phyloP scores from a whole-genome alignment of 495 filamentous ascomycete species.

The Aspergillus taichungensis region DNA sequence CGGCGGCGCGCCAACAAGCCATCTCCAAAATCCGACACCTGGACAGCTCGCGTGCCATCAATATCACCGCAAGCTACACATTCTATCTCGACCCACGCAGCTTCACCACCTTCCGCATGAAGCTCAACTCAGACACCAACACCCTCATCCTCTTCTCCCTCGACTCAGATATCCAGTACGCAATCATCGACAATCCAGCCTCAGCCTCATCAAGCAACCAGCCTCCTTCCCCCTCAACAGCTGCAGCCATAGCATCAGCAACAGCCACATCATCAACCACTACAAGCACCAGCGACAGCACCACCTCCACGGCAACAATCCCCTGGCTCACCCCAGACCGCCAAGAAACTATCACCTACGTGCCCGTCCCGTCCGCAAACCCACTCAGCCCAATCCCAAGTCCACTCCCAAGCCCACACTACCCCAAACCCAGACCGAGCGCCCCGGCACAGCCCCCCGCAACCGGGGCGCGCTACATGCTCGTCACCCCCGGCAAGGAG shows the following conservation, averaged over 20 bases:
- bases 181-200: constrained; percentile 6
- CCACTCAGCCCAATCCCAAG: neutral
- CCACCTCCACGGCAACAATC: neutral
- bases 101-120: constrained; percentile 27
- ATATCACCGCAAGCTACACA: constrained; percentile 18
- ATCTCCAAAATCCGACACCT: constrained; percentile 15
- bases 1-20: constrained; percentile 16
- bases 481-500: constrained; percentile 22
- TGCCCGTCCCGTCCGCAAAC: constrained; percentile 8
- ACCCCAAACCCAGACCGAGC: neutral
- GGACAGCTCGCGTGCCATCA: constrained; percentile 8
- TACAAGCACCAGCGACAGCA: constrained; percentile 2
- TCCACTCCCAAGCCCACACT: too few relatives aligned
- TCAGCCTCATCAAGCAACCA: neutral
- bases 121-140: constrained; percentile 18
- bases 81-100: constrained; percentile 26
- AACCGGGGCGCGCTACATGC: constrained; percentile 9
- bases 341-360: constrained; percentile 17
- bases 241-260: constrained; percentile 5
- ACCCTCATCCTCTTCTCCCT: constrained; percentile 22
- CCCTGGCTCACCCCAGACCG: constrained; percentile 19
- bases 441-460: neutral
- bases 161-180: constrained; percentile 21
- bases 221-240: neutral
- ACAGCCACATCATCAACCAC: constrained; percentile 3